A percentile compares a stretch with the other conserved stretches of the same genome.
phyloP scores from a whole-genome alignment of 768 basidiomycete genomes.

The Suillus occidentalis region DNA sequence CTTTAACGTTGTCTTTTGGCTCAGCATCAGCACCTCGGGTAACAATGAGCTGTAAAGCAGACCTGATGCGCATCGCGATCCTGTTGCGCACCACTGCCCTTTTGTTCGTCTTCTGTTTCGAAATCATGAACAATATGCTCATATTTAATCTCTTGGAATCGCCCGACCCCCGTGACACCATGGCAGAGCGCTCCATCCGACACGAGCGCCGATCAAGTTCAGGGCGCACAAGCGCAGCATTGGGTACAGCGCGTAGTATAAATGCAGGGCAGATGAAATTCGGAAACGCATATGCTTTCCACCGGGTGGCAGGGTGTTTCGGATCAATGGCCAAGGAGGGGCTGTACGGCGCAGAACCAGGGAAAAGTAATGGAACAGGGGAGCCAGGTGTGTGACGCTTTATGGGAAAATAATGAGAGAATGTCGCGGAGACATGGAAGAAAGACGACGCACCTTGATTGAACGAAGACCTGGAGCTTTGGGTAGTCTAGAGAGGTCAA shows the following conservation, averaged over 20 bases:
- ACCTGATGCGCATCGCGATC: constrained; percentile 6
- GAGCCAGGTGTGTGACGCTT: constrained; percentile 6
- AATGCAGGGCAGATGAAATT: constrained; percentile 7
- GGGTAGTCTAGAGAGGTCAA: constrained; percentile 15
- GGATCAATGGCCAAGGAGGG: background rate
- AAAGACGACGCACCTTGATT: background rate
- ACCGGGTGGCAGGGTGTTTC: constrained; percentile 10
- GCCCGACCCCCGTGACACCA: background rate
- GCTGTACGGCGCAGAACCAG: background rate
- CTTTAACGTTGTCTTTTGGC: background rate
- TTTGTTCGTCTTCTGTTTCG: constrained; percentile 10
- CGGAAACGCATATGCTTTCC: background rate
- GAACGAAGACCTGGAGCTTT: constrained; percentile 10
- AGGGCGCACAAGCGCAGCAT: constrained; percentile 6
- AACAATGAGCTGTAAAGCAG: constrained; percentile 8
- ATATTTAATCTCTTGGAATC: background rate
- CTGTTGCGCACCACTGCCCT: constrained; percentile 10
- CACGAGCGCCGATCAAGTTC: background rate
- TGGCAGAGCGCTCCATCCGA: background rate
- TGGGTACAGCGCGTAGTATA: constrained; percentile 6
- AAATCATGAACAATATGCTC: constrained; percentile 8
- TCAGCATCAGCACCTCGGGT: background rate
- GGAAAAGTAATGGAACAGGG: constrained; percentile 7
- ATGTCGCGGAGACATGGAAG: background rate
- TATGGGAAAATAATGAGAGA: no score